Evolutionary conservation across 352 stramenopile species (phyloP).

Genomic region (Globisporangium parvum): DNA sequence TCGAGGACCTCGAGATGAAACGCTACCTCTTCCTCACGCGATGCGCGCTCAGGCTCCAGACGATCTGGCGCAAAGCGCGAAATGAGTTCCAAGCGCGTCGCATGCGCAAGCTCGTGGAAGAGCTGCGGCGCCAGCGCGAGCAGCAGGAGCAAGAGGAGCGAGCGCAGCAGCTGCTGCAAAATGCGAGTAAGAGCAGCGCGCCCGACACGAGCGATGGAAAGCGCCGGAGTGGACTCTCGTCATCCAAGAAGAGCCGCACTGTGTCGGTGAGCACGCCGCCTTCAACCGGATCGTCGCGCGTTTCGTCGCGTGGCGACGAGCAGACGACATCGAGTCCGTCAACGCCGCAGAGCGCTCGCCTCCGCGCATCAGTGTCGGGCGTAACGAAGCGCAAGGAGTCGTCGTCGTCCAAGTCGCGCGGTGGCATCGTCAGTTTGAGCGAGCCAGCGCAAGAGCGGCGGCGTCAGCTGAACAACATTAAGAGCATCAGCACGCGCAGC

Average conservation of each 20-base stretch:
- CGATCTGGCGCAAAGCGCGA: constrained; percentile 45
- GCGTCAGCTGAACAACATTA: constrained; percentile 8
- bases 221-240: constrained; percentile 2
- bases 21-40: constrained; percentile 39
- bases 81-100: constrained; percentile 33
- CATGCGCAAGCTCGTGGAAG: constrained; percentile 36
- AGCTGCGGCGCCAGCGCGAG: constrained; percentile 34
- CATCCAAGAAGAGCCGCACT: constrained; percentile 13
- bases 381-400: constrained; percentile 14
- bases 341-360: constrained; percentile 1
- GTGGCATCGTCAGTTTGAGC: not conserved
- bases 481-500: constrained; percentile 2
- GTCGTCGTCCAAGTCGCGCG: constrained; percentile 4
- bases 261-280: constrained; percentile 2
- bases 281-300: constrained; percentile 1
- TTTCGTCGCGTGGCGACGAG: not conserved
- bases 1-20: constrained; percentile 52
- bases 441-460: constrained; percentile 7
- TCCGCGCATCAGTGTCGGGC: constrained; percentile 11
- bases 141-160: constrained; percentile 25
- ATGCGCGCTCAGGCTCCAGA: constrained; percentile 57
- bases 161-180: constrained; percentile 8
- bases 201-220: constrained; percentile 11
- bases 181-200: constrained; percentile 1
- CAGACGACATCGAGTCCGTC: not conserved